Evolutionary conservation across 2,329 filamentous ascomycete genomes (phyloP).

Genomic region (Neoarthrinium moseri): DNA sequence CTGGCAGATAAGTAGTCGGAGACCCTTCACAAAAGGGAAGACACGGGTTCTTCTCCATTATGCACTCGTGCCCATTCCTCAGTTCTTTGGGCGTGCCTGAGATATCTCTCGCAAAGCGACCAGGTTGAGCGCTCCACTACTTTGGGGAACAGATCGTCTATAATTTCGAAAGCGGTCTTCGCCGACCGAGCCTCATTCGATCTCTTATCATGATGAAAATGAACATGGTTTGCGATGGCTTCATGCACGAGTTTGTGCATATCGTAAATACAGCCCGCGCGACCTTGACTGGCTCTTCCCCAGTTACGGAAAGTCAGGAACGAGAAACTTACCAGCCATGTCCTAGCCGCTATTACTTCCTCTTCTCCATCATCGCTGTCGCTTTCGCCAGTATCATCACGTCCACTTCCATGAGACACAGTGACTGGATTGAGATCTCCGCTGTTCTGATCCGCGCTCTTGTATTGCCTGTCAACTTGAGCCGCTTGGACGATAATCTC

Average conservation of each 20-base stretch:
- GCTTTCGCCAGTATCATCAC: background rate
- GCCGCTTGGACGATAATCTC: conserved; percentile 23
- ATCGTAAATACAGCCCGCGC: conserved; percentile 18
- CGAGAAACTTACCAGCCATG: conserved; percentile 30
- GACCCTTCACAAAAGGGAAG: background rate
- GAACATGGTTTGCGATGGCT: conserved; percentile 19
- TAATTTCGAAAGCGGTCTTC: background rate
- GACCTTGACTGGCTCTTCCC: background rate
- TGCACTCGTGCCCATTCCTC: background rate
- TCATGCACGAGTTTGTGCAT: conserved; percentile 31
- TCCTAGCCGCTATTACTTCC: conserved; percentile 15
- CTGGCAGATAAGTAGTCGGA: background rate
- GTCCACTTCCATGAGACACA: too few species aligned
- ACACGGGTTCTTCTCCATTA: background rate
- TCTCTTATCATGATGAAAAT: background rate
- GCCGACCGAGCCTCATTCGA: background rate
- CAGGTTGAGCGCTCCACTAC: too few species aligned
- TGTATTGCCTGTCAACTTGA: background rate
- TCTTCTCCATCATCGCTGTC: background rate
- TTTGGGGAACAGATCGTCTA: background rate
- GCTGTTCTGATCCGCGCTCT: background rate
- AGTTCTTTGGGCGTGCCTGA: background rate
- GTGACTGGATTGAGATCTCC: too few species aligned
- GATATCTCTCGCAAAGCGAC: background rate
- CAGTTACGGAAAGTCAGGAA: conserved; percentile 22